Base-by-base conservation (phyloP, 2,329 filamentous ascomycete species). In the Scopulariopsis brevicaulis region DNA sequence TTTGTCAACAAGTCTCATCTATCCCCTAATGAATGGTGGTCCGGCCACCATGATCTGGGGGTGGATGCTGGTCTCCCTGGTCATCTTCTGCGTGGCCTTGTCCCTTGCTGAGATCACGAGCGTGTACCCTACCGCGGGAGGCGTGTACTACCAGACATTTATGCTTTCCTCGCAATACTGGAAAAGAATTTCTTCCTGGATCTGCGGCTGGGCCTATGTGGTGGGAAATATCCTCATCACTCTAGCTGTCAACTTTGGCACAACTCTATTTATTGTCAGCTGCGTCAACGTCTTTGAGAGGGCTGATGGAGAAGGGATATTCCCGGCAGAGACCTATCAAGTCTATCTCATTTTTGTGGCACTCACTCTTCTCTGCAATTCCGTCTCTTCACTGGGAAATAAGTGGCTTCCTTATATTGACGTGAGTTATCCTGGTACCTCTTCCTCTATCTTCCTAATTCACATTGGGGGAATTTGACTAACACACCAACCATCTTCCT, bases 181-280 rank as follows among this genome's bases (percentile, higher is more conserved):
- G 72, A 82, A 85, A 57, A 80, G 78, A 50, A 71, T 87, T 18
- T 76, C 85, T 15, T 83, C 84, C 34, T 90, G 85, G 82, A 81
- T 88, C 60, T 87, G 83, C 63, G 87, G 87, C 60, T 91, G 87
- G 87, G 75, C 86, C 24, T 91, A 88, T 67, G 80, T 89, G 20
- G 83, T 90, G 55, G 89, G 89, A 59, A 91, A 91, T 72, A 86
- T 90, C 68, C 89, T 86, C 63, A 92, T 92, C 64, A 90, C 87
- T 0, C 76, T 90, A n/a, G 81, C 86, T n/a, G 87, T 90, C 67
- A 89, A 89, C 74, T 91, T 90, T 65, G 88, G 86, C 7, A 90
- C 88, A 3, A 87, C 84, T 0, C 81, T 90, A 62, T 79, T 83
- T 68, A 69, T 81, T 59, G 74, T 81, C 59, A 76, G 73, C 15